Conservation (phyloP, 2,329 filamentous ascomycete genomes). For the Exophiala sp. region DNA sequence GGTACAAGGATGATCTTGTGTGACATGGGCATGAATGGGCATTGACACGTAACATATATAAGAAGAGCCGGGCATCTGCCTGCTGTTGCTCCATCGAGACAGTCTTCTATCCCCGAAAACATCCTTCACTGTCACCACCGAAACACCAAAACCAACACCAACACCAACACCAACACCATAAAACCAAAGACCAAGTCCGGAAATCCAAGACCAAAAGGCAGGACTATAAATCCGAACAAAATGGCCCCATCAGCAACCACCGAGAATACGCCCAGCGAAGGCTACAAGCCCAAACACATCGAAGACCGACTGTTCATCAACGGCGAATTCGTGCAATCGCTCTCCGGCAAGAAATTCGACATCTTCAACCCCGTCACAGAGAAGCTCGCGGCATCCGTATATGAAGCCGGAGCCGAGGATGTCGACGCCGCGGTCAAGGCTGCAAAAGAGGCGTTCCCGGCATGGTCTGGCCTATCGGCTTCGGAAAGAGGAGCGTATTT, state of each 20-base stretch:
- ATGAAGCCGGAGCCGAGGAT: slow-evolving; percentile 33
- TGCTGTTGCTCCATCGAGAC: too few species aligned
- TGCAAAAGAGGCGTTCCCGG: slow-evolving; percentile 32
- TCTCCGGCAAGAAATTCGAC: slow-evolving; percentile 33
- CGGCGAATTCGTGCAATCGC: slow-evolving; percentile 33
- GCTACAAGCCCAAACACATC: slow-evolving; percentile 19
- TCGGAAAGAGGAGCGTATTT: slow-evolving; percentile 42
- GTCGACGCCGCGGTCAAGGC: slow-evolving; percentile 33
- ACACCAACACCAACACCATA: too few species aligned
- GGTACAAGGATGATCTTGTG: too few species aligned
- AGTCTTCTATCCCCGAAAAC: too few species aligned
- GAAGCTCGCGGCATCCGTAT: slow-evolving; percentile 31
- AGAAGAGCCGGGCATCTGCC: too few species aligned
- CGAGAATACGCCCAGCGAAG: slow-evolving; percentile 6
- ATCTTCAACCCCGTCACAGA: slow-evolving; percentile 33
- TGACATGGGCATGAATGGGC: too few species aligned
- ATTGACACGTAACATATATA: too few species aligned
- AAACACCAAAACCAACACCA: too few species aligned
- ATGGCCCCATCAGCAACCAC: slow-evolving; percentile 12
- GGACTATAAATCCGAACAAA: too few species aligned
- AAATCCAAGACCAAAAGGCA: too few species aligned
- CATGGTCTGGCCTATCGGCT: slow-evolving; percentile 44
- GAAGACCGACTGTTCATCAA: slow-evolving; percentile 36
- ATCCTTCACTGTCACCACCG: too few species aligned
- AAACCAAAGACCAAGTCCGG: too few species aligned